phyloP scores from a whole-genome alignment of 1,284 basidiomycete genomes.

The Wallemia ichthyophaga region DNA sequence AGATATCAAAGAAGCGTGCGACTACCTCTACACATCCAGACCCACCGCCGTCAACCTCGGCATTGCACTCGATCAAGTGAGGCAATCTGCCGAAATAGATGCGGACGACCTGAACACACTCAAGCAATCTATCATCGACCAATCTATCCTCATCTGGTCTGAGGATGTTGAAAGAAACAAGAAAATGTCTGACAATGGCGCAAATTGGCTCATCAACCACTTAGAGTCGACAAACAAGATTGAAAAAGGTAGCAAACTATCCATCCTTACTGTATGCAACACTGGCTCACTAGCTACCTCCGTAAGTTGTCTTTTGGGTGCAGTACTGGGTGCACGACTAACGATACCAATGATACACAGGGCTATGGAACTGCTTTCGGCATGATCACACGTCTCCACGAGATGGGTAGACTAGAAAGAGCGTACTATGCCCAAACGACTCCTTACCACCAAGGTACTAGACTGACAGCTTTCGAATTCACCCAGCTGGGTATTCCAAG shows the following conservation, averaged over 20 bases:
- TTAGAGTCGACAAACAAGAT: constrained; percentile 28
- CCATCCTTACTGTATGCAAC: constrained; percentile 36
- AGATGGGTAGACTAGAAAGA: constrained; percentile 36
- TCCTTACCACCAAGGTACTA: constrained; percentile 65
- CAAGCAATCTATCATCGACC: not conserved
- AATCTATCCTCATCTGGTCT: constrained; percentile 9
- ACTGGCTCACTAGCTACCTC: constrained; percentile 75
- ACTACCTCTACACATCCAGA: constrained; percentile 49
- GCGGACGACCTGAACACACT: constrained; percentile 10
- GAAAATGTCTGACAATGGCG: constrained; percentile 1
- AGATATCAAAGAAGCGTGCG: constrained; percentile 28
- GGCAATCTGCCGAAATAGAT: constrained; percentile 17
- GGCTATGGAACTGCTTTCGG: constrained; percentile 80
- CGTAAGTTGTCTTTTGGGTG: constrained; percentile 19
- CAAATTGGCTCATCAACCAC: constrained; percentile 6
- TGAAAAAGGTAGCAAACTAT: constrained; percentile 21
- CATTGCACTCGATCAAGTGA: constrained; percentile 42
- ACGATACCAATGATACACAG: constrained; percentile 17
- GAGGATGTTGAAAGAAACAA: constrained; percentile 17
- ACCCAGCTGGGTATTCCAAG: constrained; percentile 48
- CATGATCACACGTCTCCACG: constrained; percentile 62
- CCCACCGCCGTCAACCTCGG: constrained; percentile 81
- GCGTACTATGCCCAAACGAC: constrained; percentile 76
- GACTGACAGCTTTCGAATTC: constrained; percentile 56
- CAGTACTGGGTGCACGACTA: not conserved